Evolutionary conservation across 2,329 filamentous ascomycete species (phyloP), one percentile per base, ranked within the genome.

Genomic region (Epicoccum nigrum): DNA sequence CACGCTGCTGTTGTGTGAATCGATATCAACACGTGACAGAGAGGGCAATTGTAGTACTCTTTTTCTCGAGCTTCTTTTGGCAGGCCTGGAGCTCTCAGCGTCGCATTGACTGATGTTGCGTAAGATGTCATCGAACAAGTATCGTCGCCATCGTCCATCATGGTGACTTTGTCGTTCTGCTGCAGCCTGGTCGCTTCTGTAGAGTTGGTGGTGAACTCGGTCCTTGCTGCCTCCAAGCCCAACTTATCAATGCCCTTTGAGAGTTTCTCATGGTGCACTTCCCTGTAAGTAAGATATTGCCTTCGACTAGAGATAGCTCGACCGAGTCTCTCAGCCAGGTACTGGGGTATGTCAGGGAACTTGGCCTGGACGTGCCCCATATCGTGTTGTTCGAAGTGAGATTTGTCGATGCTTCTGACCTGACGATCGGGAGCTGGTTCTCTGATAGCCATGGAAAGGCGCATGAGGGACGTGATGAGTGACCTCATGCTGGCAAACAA

Each of bases 221-320:
- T 63, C 20, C 15, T 57, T 11, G 59, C 30, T 12, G 56, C 54
- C 21, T 65, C 59, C 12, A 60, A 21, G 4, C 63, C 63, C 20
- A 63, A 42, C 27, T 50, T 50, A 2, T 68, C 63, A 11, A 59
- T 51, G 7, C 53, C 57, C 43, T 63, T 59, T 0, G 54, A 21
- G 12, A 73, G 48, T 43, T 73, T 72, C 2, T 63, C 28, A 33
- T 69, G 63, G 45, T 74, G 72, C 12, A 57, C 49, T 35, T 71
- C 56, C 4, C 71, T 57, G 42, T 74, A 74, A 4, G 56, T 63
- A 2, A 74, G 55, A 32, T 71, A 68, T 40, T 70, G 65, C 7
- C 70, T 56, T 17, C 70, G 58, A 37, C 56, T 59, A 3, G 71
- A 66, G 11, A 70, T 70, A 0, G 65, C 65, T 37, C 62, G 58